A percentile compares a stretch with the other conserved stretches of the same genome.
These are phyloP conservation scores for Crithidia mellificae DNA, from an alignment of 208 protist species.

Conservation along the genomic window DNA sequence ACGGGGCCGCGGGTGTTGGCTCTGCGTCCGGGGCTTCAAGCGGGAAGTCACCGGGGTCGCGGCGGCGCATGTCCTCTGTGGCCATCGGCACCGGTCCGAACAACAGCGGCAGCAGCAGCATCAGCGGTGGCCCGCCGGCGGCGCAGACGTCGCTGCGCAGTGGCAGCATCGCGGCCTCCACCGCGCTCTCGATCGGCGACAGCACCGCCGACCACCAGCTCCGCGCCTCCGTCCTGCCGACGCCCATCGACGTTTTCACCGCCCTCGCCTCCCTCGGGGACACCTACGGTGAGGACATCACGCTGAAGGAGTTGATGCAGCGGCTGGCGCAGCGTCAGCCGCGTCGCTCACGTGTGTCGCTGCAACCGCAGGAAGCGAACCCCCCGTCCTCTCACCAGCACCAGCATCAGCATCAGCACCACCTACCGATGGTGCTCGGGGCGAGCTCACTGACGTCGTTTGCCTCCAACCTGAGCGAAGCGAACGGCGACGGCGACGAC, in stretches of 20 bases:
- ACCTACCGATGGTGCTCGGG: slow-evolving; percentile 3
- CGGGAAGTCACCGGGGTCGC: background rate
- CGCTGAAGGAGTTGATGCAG: slow-evolving; percentile 30
- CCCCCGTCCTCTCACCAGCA: no score
- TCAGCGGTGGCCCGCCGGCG: background rate
- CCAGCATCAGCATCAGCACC: background rate
- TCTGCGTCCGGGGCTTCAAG: no score
- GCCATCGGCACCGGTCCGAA: background rate
- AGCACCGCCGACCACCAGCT: background rate
- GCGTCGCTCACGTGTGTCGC: slow-evolving; percentile 2
- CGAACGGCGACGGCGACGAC: background rate
- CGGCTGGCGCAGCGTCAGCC: background rate
- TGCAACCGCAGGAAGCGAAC: background rate
- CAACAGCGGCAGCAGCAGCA: background rate
- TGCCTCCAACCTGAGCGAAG: slow-evolving; percentile 2
- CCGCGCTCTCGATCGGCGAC: slow-evolving; percentile 6
- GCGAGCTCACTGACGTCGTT: slow-evolving; percentile 15
- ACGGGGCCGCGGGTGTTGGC: background rate
- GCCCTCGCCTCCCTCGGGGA: slow-evolving; percentile 11
- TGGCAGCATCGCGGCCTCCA: background rate
- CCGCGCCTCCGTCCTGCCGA: background rate
- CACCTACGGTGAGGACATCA: slow-evolving; percentile 19
- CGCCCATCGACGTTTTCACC: slow-evolving; percentile 15
- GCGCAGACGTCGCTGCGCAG: background rate
- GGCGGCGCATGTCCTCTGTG: slow-evolving; percentile 11